A percentile compares a stretch with the other conserved stretches of the same genome.
Conservation (phyloP, 2,329 filamentous ascomycete genomes). For the Decorospora gaudefroyi region DNA sequence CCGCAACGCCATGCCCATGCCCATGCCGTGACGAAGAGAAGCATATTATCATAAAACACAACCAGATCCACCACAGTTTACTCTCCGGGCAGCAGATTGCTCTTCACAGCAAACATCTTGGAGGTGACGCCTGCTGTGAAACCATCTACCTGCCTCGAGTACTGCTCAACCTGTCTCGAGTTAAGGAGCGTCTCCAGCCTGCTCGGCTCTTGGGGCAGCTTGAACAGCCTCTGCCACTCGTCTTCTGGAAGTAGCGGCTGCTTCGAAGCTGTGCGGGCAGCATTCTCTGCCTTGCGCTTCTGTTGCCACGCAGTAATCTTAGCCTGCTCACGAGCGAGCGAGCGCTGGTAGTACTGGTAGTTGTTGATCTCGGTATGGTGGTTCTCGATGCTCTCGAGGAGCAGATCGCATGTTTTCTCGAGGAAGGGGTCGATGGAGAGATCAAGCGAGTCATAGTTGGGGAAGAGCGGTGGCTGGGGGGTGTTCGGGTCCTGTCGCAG, state of each 20-base stretch:
- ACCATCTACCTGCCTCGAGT: slow-evolving; percentile 93
- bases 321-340: slow-evolving; percentile 87
- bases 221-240: slow-evolving; percentile 98
- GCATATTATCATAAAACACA: slow-evolving; percentile 39
- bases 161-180: slow-evolving; percentile 95
- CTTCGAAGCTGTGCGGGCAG: slow-evolving; percentile 80
- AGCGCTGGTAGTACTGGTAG: slow-evolving; percentile 96
- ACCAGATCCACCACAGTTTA: slow-evolving; percentile 22
- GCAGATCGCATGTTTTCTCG: slow-evolving; percentile 95
- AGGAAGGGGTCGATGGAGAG: slow-evolving; percentile 96
- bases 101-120: slow-evolving; percentile 97
- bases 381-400: slow-evolving; percentile 94
- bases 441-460: slow-evolving; percentile 87
- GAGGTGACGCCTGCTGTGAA: slow-evolving; percentile 89
- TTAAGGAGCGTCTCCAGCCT: slow-evolving; percentile 92
- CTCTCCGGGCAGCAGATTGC: slow-evolving; percentile 65
- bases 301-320: slow-evolving; percentile 97
- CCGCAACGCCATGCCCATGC: slow-evolving; percentile 48
- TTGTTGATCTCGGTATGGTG: slow-evolving; percentile 99
- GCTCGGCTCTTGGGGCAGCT: slow-evolving; percentile 93
- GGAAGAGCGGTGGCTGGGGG: slow-evolving; percentile 70
- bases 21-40: slow-evolving; percentile 46
- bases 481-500: slow-evolving; percentile 67
- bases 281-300: slow-evolving; percentile 96
- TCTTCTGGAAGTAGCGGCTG: slow-evolving; percentile 89